Evolutionary conservation across 495 filamentous ascomycete genomes (phyloP).

Genomic region (Geoglossum glabrum): DNA sequence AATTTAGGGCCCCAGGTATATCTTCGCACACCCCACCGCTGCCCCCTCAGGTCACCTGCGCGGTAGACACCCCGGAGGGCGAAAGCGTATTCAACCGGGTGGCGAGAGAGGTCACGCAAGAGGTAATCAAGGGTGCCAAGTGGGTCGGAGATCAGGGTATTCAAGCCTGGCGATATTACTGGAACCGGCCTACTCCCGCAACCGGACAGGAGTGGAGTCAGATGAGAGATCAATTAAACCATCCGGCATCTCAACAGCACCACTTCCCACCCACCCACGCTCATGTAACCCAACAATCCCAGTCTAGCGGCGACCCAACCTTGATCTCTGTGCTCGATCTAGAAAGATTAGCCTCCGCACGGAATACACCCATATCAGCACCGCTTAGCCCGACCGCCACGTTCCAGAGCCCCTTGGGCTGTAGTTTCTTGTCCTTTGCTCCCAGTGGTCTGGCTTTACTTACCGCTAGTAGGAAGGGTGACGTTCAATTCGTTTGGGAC

Average conservation of each 20-base stretch:
- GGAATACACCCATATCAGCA: conserved; percentile 16
- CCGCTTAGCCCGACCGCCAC: conserved; percentile 46
- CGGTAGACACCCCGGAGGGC: conserved; percentile 55
- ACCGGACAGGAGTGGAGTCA: conserved; percentile 13
- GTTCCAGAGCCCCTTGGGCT: conserved; percentile 63
- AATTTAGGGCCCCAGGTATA: conserved; percentile 38
- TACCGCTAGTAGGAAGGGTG: conserved; percentile 80
- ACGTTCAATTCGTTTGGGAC: conserved; percentile 85
- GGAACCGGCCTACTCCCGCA: conserved; percentile 35
- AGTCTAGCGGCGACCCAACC: conserved; percentile 42
- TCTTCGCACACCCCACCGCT: conserved; percentile 51
- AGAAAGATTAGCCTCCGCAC: conserved; percentile 31
- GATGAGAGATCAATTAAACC: conserved; percentile 5
- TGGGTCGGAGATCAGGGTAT: conserved; percentile 74
- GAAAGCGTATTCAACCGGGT: conserved; percentile 72
- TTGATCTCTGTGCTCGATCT: conserved; percentile 74
- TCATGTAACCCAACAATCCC: conserved; percentile 26
- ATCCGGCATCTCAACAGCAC: conserved; percentile 15
- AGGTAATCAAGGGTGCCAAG: conserved; percentile 68
- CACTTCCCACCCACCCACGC: conserved; percentile 63
- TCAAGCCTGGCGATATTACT: conserved; percentile 79
- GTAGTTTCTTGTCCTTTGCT: conserved; percentile 78
- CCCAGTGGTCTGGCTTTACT: conserved; percentile 68
- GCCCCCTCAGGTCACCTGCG: conserved; percentile 51
- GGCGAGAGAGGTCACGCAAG: conserved; percentile 72